A percentile compares a stretch with the other conserved stretches of the same genome.
Conservation (phyloP, 179 eudicot genomes). For the Amaranthus tricolor region DNA sequence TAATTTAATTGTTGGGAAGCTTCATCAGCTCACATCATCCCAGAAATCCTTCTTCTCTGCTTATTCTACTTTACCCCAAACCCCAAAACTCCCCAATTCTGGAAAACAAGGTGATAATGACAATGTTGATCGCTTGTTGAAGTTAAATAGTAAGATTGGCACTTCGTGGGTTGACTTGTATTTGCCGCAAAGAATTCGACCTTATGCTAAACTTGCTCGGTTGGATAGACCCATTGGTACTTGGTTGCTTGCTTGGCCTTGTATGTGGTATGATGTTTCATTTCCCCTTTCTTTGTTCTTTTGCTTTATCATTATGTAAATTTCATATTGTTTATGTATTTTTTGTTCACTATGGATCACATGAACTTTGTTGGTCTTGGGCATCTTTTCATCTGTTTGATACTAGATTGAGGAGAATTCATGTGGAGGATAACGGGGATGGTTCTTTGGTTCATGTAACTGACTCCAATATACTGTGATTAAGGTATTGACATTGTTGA, state of each 20-base stretch:
- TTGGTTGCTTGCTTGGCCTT: constrained; percentile 93
- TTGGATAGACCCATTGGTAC: constrained; percentile 74
- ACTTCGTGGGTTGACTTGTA: constrained; percentile 67
- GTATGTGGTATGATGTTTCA: constrained; percentile 61
- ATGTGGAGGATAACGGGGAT: too few relatives aligned
- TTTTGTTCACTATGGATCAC: neutral
- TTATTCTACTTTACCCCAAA: constrained; percentile 14
- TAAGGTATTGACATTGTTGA: neutral
- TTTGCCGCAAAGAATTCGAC: constrained; percentile 44
- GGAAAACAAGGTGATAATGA: constrained; percentile 12
- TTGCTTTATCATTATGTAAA: neutral
- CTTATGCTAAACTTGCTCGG: constrained; percentile 69
- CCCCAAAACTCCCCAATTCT: constrained; percentile 9
- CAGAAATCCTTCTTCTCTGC: constrained; percentile 20
- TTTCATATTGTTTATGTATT: neutral
- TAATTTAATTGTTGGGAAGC: neutral
- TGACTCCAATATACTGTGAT: neutral
- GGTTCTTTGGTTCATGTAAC: too few relatives aligned
- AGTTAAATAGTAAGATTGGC: constrained; percentile 12
- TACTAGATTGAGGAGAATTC: too few relatives aligned
- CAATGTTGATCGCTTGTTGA: constrained; percentile 3
- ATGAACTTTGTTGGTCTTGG: neutral
- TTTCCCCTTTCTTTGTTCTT: neutral
- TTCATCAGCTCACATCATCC: neutral
- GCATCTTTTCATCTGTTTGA: too few relatives aligned